Evolutionary conservation across 345 rosid species (phyloP), one percentile per base, ranked within the genome.

Genomic region (Camelina laxa): DNA sequence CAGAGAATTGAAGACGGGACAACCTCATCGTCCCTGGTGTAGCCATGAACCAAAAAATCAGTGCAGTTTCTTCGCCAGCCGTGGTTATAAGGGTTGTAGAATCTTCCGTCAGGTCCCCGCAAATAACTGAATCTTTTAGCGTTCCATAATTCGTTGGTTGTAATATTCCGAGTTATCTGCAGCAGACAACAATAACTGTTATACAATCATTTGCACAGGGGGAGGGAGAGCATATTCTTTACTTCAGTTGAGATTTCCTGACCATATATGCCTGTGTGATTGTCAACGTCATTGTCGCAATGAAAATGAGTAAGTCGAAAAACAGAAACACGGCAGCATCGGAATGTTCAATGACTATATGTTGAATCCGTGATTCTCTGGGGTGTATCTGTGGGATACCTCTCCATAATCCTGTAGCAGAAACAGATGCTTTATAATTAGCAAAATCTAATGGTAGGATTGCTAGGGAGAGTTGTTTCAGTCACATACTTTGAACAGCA

Each of bases 131-230:
- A 90, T 3, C 98, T 89, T 60, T 71, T 42, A 44, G 85, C 67
- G 70, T 95, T 95, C 41, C 97, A 91, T 58, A 86, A 36, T 65
- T 95, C 97, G 44, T 95, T 95, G 6, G 99, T 92, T 49, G 99
- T 95, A 65, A 95, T 87, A 67, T 95, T 95, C 55, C 89, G 78
- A 60, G 93, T 85, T 84, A 95, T 87, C 98, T 95, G 97, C 80
- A 76, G 6, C 41, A 67, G 22, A 31, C 49, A 72, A 59, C 27
- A 49, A 36, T 27, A 22, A 58, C 21, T 61, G 65, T 65, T 66
- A 70, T 30, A 44, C 35, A n/a, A 48, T 60, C 54, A 42, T 55
- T 49, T 36, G 35, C 45, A 56, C 45, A 45, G 59, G 13, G 13
- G 17, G 20, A 58, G 4, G 39, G 56, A 31, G 50, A 72, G 39